A percentile compares a stretch with the other conserved stretches of the same genome.
These are phyloP conservation scores for Pascua sp. DNA, from an alignment of 1,284 basidiomycete genomes.

Conservation along the genomic window DNA sequence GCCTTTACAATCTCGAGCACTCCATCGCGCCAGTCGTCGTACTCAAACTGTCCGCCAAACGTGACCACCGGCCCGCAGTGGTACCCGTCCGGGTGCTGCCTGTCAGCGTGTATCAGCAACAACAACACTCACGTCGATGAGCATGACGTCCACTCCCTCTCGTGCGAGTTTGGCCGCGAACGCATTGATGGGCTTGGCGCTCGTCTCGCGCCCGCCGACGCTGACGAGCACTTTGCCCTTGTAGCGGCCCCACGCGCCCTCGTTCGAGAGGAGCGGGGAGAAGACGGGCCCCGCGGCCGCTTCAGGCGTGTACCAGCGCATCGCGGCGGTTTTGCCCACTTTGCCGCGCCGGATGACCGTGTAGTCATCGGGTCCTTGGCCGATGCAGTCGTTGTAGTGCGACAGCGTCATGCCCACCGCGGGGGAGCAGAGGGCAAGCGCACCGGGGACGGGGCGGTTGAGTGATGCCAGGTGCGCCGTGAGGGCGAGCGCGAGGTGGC, in stretches of 20 bases:
- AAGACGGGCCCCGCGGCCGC: slow-evolving; percentile 14
- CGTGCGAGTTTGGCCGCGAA: too few species aligned
- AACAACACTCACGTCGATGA: too few species aligned
- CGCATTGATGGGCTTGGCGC: too few species aligned
- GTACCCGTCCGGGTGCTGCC: too few species aligned
- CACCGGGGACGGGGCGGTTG: slow-evolving; percentile 49
- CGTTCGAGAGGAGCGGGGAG: slow-evolving; percentile 20
- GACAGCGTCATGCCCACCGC: slow-evolving; percentile 55
- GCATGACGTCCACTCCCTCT: too few species aligned
- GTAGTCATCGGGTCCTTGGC: slow-evolving; percentile 13
- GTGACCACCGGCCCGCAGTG: too few species aligned
- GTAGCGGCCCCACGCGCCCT: slow-evolving; percentile 21
- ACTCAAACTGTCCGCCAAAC: too few species aligned
- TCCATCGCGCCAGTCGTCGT: too few species aligned
- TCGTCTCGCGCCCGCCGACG: slow-evolving; percentile 31
- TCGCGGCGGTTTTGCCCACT: slow-evolving; percentile 15
- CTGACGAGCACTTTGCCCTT: slow-evolving; percentile 29
- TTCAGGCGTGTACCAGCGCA: slow-evolving; percentile 16
- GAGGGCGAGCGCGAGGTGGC: slow-evolving; percentile 12
- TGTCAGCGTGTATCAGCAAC: too few species aligned
- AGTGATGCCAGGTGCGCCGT: slow-evolving; percentile 12
- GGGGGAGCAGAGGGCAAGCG: slow-evolving; percentile 57
- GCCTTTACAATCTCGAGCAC: too few species aligned
- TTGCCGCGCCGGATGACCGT: slow-evolving; percentile 7
- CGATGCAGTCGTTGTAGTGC: slow-evolving; percentile 9